phyloP scores from a whole-genome alignment of 164 flowering plant species.

The Vitis riparia region DNA sequence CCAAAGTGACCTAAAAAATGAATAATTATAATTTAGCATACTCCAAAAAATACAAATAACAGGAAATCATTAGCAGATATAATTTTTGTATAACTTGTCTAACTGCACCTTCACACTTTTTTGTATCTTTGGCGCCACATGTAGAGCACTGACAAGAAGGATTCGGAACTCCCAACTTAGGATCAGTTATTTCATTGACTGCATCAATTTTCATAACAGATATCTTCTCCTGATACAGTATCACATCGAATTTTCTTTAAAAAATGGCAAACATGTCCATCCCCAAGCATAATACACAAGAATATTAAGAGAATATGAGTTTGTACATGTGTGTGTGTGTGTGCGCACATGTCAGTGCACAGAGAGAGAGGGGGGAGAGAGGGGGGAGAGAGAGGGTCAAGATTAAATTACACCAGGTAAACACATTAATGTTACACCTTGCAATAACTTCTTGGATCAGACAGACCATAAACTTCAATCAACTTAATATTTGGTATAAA shows the following conservation, averaged over 20 bases:
- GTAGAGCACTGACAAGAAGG: slow-evolving; percentile 51
- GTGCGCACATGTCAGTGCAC: too few relatives aligned
- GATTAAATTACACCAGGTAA: too few relatives aligned
- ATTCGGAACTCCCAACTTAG: slow-evolving; percentile 79
- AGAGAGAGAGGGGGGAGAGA: too few relatives aligned
- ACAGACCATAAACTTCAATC: too few relatives aligned
- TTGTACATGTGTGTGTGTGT: too few relatives aligned
- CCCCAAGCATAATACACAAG: too few relatives aligned
- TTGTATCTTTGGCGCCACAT: slow-evolving; percentile 52
- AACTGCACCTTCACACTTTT: slow-evolving; percentile 68
- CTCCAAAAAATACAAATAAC: not conserved
- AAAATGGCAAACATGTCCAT: not conserved
- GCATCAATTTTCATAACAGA: slow-evolving; percentile 41
- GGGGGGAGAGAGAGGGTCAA: too few relatives aligned
- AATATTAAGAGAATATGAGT: too few relatives aligned
- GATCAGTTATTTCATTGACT: slow-evolving; percentile 55
- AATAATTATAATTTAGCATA: not conserved
- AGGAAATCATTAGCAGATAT: not conserved
- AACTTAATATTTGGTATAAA: too few relatives aligned
- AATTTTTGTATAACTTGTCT: not conserved
- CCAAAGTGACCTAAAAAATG: slow-evolving; percentile 80
- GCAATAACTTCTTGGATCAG: too few relatives aligned
- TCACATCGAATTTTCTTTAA: slow-evolving; percentile 1
- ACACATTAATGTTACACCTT: too few relatives aligned
- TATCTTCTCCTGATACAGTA: slow-evolving; percentile 48